These are phyloP conservation scores for Parsonsia alboflavescens DNA, from an alignment of 257 asterid species.

Conservation along the genomic window DNA sequence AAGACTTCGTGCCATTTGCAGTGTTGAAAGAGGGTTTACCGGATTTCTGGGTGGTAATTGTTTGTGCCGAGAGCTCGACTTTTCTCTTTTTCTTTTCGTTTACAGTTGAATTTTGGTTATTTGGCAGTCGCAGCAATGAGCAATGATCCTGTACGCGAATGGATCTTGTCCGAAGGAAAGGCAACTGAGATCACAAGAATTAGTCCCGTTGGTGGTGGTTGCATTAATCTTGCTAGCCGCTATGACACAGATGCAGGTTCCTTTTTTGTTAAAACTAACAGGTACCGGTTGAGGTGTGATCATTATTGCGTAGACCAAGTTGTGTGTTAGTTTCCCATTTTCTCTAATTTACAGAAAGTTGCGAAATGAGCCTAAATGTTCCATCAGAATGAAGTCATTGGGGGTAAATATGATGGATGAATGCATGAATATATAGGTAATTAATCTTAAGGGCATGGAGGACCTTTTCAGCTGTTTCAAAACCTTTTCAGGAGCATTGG, in stretches of 20 bases:
- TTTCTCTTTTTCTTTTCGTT: neutral
- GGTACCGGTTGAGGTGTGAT: slow-evolving; percentile 34
- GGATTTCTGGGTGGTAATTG: neutral
- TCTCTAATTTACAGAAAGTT: neutral
- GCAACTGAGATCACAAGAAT: slow-evolving; percentile 71
- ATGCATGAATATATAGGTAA: neutral
- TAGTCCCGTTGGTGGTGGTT: slow-evolving; percentile 88
- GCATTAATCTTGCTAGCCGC: slow-evolving; percentile 74
- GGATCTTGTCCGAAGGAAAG: slow-evolving; percentile 90
- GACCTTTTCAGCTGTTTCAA: slow-evolving; percentile 8
- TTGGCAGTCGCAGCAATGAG: slow-evolving; percentile 64
- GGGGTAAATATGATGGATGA: neutral
- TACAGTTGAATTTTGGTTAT: slow-evolving; percentile 5
- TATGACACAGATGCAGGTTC: slow-evolving; percentile 85
- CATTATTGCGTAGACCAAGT: neutral
- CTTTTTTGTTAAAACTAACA: slow-evolving; percentile 81
- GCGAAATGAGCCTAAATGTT: neutral
- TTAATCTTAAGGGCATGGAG: neutral
- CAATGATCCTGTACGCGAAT: slow-evolving; percentile 77
- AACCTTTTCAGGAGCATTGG: slow-evolving; percentile 59
- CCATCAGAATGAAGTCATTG: slow-evolving; percentile 1
- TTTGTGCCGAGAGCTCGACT: neutral
- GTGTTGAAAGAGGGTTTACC: neutral
- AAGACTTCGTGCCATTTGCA: neutral
- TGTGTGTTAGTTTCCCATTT: neutral